A percentile compares a stretch with the other conserved stretches of the same genome.
phyloP scores from a whole-genome alignment of 2,329 filamentous ascomycete genomes.

The Xylaria sp. region DNA sequence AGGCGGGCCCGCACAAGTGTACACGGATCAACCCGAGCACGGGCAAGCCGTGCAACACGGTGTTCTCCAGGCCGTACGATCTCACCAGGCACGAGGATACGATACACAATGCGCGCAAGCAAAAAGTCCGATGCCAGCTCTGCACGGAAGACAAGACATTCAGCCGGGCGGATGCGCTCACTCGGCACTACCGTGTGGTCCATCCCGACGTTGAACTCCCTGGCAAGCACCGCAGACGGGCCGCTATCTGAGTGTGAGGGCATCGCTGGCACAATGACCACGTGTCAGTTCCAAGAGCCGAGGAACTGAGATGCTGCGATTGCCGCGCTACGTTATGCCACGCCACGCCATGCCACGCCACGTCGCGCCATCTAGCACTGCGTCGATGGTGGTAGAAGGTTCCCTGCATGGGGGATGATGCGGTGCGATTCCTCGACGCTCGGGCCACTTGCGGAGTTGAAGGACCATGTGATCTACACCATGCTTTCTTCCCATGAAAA shows the following conservation, averaged over 20 bases:
- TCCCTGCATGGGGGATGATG: constrained; percentile 20
- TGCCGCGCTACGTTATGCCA: constrained; percentile 1
- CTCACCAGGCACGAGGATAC: constrained; percentile 96
- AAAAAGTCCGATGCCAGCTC: constrained; percentile 91
- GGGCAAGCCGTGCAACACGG: constrained; percentile 90
- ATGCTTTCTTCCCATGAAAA: constrained; percentile 26
- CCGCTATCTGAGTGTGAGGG: constrained; percentile 29
- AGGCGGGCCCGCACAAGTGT: constrained; percentile 93
- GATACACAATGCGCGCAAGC: constrained; percentile 93
- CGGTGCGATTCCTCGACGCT: constrained; percentile 13
- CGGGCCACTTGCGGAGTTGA: constrained; percentile 6
- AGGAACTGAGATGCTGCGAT: constrained; percentile 7
- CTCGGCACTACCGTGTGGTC: constrained; percentile 92
- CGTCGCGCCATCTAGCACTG: constrained; percentile 21
- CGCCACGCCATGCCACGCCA: constrained; percentile 13
- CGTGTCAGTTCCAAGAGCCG: constrained; percentile 8
- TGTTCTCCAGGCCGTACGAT: constrained; percentile 96
- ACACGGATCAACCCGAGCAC: constrained; percentile 94
- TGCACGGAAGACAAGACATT: constrained; percentile 98
- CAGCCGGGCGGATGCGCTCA: constrained; percentile 92
- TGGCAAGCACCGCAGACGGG: constrained; percentile 64
- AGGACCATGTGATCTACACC: constrained; percentile 29
- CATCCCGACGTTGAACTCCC: constrained; percentile 88
- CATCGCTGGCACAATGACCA: neutral
- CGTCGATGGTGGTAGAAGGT: constrained; percentile 32